Evolutionary conservation across 768 basidiomycete species (phyloP).

Genomic region (Saitozyma podzolica): DNA sequence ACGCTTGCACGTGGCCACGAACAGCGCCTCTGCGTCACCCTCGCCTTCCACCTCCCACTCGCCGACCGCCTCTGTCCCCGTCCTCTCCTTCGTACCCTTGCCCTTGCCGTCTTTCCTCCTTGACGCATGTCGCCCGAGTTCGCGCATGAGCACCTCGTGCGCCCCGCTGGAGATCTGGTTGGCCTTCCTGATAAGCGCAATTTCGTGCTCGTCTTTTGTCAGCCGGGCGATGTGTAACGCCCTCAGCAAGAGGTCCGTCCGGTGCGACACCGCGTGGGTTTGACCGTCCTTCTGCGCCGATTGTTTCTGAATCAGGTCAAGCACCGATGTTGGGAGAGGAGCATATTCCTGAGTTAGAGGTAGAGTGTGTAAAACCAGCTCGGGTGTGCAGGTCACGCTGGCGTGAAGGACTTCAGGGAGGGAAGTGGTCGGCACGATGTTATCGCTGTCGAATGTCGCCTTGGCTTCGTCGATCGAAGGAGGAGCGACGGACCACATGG

Average conservation of each 20-base stretch:
- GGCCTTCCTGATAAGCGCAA: constrained; percentile 72
- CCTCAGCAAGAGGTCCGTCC: constrained; percentile 65
- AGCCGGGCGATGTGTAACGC: constrained; percentile 81
- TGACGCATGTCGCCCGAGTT: constrained; percentile 63
- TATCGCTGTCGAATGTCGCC: constrained; percentile 45
- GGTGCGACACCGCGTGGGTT: background rate
- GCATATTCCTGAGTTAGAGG: constrained; percentile 42
- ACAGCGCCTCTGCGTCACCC: constrained; percentile 89
- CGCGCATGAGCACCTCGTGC: constrained; percentile 88
- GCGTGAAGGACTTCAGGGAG: constrained; percentile 47
- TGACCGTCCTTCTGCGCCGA: constrained; percentile 1
- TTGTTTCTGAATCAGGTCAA: background rate
- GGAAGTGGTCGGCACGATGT: constrained; percentile 58
- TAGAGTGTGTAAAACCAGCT: constrained; percentile 35
- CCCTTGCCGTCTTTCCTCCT: constrained; percentile 45
- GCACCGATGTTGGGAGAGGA: constrained; percentile 20
- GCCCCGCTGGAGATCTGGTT: constrained; percentile 84
- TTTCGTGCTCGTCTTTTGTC: constrained; percentile 72
- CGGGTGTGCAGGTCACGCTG: background rate
- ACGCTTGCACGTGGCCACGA: constrained; percentile 82
- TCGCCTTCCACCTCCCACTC: constrained; percentile 92
- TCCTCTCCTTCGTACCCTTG: constrained; percentile 13
- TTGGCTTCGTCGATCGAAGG: constrained; percentile 64
- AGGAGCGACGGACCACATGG: constrained; percentile 85
- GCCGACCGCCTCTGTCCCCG: constrained; percentile 44